Evolutionary conservation across 1,139 yeast genomes (phyloP).

Genomic region (Candida glucosophila): DNA sequence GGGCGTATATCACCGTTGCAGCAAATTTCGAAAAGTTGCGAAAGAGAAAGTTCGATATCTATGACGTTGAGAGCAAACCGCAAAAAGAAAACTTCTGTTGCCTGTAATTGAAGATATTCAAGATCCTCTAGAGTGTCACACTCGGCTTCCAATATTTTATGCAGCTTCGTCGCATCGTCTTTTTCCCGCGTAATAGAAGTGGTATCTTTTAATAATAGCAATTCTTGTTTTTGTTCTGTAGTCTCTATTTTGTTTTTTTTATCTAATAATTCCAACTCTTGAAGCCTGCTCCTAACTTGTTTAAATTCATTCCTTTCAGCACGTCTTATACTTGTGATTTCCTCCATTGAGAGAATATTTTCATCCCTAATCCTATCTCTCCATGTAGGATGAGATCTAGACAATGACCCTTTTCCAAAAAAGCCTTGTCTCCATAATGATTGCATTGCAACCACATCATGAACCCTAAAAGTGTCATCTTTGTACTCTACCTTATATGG

Average conservation of each 20-base stretch:
- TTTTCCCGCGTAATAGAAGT: slow-evolving; percentile 7
- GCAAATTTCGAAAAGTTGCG: slow-evolving; percentile 21
- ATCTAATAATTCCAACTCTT: slow-evolving; percentile 23
- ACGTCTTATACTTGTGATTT: slow-evolving; percentile 66
- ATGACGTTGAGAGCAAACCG: slow-evolving; percentile 40
- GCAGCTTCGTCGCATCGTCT: too few relatives aligned
- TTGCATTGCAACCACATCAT: slow-evolving; percentile 39
- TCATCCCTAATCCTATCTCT: slow-evolving; percentile 28
- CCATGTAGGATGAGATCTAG: slow-evolving; percentile 95
- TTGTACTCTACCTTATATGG: slow-evolving; percentile 17
- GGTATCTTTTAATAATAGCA: slow-evolving; percentile 5
- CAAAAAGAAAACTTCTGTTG: slow-evolving; percentile 69
- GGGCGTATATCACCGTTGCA: slow-evolving; percentile 12
- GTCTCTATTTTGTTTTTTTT: slow-evolving; percentile 15
- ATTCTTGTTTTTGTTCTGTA: slow-evolving; percentile 20
- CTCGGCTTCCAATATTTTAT: too few relatives aligned
- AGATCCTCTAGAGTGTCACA: slow-evolving; percentile 18
- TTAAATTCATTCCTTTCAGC: slow-evolving; percentile 69
- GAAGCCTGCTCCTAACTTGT: slow-evolving; percentile 34
- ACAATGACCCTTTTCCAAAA: slow-evolving; percentile 85
- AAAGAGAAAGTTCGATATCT: slow-evolving; percentile 10
- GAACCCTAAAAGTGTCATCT: slow-evolving; percentile 36
- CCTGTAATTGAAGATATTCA: slow-evolving; percentile 68
- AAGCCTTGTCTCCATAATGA: slow-evolving; percentile 79
- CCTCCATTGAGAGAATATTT: slow-evolving; percentile 46